Conservation (phyloP, 495 filamentous ascomycete genomes). For the Aspergillus taichungensis region DNA sequence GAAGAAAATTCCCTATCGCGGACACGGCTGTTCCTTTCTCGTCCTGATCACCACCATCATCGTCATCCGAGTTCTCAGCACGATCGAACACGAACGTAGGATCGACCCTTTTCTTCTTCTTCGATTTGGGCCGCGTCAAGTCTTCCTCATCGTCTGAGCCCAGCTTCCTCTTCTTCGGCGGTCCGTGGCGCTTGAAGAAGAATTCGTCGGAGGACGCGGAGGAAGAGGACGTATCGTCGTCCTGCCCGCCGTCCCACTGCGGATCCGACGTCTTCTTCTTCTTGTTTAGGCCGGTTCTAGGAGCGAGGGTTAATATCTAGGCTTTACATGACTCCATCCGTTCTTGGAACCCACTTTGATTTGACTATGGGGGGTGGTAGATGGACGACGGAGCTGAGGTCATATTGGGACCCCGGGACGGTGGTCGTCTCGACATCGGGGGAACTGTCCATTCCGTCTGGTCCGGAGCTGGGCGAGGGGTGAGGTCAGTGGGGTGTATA, state of each 20-base stretch:
- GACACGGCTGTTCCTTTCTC: background rate
- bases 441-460: no score
- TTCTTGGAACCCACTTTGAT: no score
- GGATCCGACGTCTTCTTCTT: background rate
- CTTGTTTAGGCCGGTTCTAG: background rate
- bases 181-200: background rate
- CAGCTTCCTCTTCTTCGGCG: background rate
- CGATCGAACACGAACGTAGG: background rate
- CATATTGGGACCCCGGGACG: no score
- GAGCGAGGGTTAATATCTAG: background rate
- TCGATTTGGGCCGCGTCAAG: background rate
- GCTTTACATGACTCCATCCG: no score
- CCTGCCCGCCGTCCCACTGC: background rate
- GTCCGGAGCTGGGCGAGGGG: no score
- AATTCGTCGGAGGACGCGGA: no score
- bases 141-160: background rate
- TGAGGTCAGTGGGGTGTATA: no score
- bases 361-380: no score
- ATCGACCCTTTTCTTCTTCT: conserved; percentile 3
- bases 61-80: no score
- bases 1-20: background rate
- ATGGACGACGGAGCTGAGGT: no score
- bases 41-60: no score
- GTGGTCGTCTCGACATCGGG: no score
- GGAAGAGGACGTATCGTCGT: background rate